phyloP scores from a whole-genome alignment of 116 monocot species.

The Zostera marina region DNA sequence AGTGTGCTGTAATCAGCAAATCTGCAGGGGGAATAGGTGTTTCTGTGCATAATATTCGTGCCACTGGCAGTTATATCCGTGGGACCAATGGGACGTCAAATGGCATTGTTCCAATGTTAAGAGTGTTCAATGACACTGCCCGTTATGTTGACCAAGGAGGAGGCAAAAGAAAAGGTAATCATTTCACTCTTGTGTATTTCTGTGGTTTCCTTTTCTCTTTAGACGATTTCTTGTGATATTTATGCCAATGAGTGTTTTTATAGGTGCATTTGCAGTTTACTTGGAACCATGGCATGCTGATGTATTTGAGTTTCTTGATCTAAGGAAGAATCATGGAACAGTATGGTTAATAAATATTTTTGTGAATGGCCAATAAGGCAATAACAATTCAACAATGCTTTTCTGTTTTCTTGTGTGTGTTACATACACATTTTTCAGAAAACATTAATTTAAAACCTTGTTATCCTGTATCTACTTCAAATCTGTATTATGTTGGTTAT shows the following conservation, averaged over 20 bases:
- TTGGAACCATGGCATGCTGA: slow-evolving; percentile 99
- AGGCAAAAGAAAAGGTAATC: slow-evolving; percentile 88
- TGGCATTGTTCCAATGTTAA: slow-evolving; percentile 95
- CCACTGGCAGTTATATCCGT: slow-evolving; percentile 84
- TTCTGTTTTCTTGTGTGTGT: background rate
- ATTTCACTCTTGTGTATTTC: too few species aligned
- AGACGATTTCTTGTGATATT: too few species aligned
- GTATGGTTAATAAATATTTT: slow-evolving; percentile 14
- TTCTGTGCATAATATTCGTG: slow-evolving; percentile 90
- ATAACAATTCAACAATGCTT: background rate
- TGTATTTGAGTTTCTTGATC: slow-evolving; percentile 90
- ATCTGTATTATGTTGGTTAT: too few species aligned
- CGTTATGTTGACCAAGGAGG: slow-evolving; percentile 99
- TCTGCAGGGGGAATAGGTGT: slow-evolving; percentile 98
- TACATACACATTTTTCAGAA: background rate
- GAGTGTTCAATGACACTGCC: slow-evolving; percentile 96
- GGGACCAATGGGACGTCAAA: slow-evolving; percentile 96
- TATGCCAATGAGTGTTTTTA: background rate
- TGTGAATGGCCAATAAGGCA: background rate
- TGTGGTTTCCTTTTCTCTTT: background rate
- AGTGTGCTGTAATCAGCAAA: slow-evolving; percentile 96
- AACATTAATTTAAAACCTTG: background rate
- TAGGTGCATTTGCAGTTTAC: slow-evolving; percentile 98
- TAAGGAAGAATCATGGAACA: slow-evolving; percentile 97
- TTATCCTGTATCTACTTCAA: background rate